These are phyloP conservation scores for Pyrenochaeta sp. DNA, from an alignment of 2,329 filamentous ascomycete genomes.

Conservation along the genomic window DNA sequence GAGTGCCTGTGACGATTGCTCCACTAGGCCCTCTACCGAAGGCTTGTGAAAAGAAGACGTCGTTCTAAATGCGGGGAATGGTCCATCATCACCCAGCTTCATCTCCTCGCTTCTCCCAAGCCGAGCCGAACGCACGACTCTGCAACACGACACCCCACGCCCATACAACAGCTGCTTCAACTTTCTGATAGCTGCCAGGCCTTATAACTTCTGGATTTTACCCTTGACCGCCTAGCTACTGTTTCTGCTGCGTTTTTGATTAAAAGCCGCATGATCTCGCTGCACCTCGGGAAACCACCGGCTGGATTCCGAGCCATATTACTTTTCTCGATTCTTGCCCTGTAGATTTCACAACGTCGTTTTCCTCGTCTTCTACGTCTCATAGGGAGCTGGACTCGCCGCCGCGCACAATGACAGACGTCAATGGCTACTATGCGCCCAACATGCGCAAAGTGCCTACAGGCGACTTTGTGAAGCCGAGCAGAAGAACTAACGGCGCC, in stretches of 20 bases:
- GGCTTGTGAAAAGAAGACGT: slow-evolving; percentile 42
- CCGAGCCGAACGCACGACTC: slow-evolving; percentile 42
- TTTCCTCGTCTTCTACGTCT: slow-evolving; percentile 22
- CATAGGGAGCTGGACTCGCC: slow-evolving; percentile 39
- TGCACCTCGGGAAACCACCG: slow-evolving; percentile 42
- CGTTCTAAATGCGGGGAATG: slow-evolving; percentile 48
- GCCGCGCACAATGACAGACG: slow-evolving; percentile 37
- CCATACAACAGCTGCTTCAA: slow-evolving; percentile 33
- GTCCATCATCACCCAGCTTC: slow-evolving; percentile 36
- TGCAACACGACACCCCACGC: slow-evolving; percentile 36
- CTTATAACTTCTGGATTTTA: slow-evolving; percentile 13
- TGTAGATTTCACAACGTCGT: slow-evolving; percentile 20
- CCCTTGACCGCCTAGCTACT: slow-evolving; percentile 28
- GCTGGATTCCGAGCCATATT: slow-evolving; percentile 39
- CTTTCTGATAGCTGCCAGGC: slow-evolving; percentile 15
- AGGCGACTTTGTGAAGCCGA: slow-evolving; percentile 56
- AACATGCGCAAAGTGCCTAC: slow-evolving; percentile 52
- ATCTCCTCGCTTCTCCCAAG: slow-evolving; percentile 43
- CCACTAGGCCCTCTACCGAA: slow-evolving; percentile 32
- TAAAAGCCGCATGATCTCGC: slow-evolving; percentile 28
- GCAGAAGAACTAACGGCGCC: slow-evolving; percentile 64
- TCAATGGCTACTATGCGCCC: slow-evolving; percentile 50
- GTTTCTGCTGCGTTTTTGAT: slow-evolving; percentile 17
- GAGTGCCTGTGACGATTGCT: slow-evolving; percentile 36
- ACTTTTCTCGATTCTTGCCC: slow-evolving; percentile 24